Evolutionary conservation across 2,329 filamentous ascomycete species (phyloP).

Genomic region (Aspergillus pseudotamarii): DNA sequence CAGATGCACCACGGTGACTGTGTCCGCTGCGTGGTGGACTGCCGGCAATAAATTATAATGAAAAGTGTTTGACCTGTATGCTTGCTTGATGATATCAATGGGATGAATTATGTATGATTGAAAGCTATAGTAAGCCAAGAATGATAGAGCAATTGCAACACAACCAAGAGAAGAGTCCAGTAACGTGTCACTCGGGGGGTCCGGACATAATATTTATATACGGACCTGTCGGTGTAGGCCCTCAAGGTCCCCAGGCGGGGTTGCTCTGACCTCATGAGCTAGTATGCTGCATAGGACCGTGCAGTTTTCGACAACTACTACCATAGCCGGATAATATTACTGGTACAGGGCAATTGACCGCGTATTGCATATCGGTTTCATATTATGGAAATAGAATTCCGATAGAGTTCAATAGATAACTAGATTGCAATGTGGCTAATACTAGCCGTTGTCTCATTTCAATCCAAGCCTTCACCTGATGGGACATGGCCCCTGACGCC

Average conservation of each 20-base stretch:
- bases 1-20: slow-evolving; percentile 97
- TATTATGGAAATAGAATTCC: too few relatives aligned
- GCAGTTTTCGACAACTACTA: background rate
- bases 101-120: slow-evolving; percentile 1
- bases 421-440: too few relatives aligned
- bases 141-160: background rate
- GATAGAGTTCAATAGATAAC: too few relatives aligned
- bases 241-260: slow-evolving; percentile 6
- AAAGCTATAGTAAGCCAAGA: background rate
- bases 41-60: slow-evolving; percentile 26
- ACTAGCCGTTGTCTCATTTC: too few relatives aligned
- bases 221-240: background rate
- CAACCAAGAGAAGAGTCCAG: too few relatives aligned
- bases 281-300: background rate
- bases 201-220: background rate
- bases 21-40: slow-evolving; percentile 88
- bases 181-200: background rate
- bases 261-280: background rate
- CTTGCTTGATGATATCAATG: slow-evolving; percentile 1
- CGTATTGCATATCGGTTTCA: too few relatives aligned
- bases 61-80: slow-evolving; percentile 12
- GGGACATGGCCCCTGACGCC: too few relatives aligned
- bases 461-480: too few relatives aligned
- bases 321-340: background rate
- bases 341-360: too few relatives aligned